Percentiles rank a stretch among this genome's conserved stretches.
Conservation (phyloP, 805 yeast species). For the Myxozyma melibiosi region DNA sequence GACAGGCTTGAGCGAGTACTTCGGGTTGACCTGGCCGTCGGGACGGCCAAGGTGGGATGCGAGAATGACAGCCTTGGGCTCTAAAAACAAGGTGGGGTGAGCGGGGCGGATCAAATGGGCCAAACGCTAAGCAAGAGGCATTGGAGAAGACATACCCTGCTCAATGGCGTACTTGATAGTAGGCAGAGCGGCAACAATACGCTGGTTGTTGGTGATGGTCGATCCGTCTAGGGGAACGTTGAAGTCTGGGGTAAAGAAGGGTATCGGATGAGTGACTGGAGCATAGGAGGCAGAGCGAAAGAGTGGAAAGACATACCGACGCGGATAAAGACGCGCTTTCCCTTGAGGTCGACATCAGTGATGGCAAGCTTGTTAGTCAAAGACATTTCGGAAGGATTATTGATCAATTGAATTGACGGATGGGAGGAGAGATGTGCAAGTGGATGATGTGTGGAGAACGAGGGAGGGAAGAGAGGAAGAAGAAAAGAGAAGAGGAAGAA, state of each 20-base stretch:
- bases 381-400: constrained; percentile 63
- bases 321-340: constrained; percentile 97
- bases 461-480: neutral
- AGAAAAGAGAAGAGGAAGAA: neutral
- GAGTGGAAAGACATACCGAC: constrained; percentile 58
- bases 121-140: neutral
- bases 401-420: neutral
- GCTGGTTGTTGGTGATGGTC: constrained; percentile 98
- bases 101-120: neutral
- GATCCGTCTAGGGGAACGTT: constrained; percentile 77
- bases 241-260: constrained; percentile 41
- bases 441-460: neutral
- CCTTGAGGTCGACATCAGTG: constrained; percentile 81
- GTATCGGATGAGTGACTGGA: neutral
- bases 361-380: constrained; percentile 91
- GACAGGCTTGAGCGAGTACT: constrained; percentile 92
- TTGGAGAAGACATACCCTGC: constrained; percentile 45
- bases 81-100: constrained; percentile 35
- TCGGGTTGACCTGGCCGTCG: constrained; percentile 84
- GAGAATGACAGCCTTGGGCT: constrained; percentile 86
- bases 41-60: constrained; percentile 99
- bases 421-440: neutral
- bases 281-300: neutral
- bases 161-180: constrained; percentile 94
- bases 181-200: constrained; percentile 99